Evolutionary conservation across 306 rosid species (phyloP).

Genomic region (Begonia masoniana): DNA sequence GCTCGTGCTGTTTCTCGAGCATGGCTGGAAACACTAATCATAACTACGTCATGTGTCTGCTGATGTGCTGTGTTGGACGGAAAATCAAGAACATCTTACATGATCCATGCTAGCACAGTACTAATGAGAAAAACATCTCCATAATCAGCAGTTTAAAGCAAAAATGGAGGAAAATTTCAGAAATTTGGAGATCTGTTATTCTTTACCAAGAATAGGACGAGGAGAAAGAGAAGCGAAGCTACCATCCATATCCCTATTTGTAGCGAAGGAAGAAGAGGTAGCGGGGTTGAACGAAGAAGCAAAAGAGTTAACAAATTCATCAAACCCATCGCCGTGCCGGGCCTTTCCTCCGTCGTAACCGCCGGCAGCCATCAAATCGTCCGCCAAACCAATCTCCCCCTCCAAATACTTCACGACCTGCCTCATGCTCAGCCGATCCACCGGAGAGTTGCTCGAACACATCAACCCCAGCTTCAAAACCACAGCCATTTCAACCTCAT

Average conservation of each 20-base stretch:
- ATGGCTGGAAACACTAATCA: no score
- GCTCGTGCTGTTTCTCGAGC: no score
- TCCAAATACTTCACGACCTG: constrained; percentile 51
- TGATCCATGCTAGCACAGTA: no score
- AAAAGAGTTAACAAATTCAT: constrained; percentile 44
- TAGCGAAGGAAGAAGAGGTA: constrained; percentile 26
- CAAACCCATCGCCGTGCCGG: constrained; percentile 40
- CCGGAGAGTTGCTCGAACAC: constrained; percentile 38
- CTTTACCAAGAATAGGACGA: constrained; percentile 33
- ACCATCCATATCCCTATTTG: constrained; percentile 24
- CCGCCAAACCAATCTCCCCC: constrained; percentile 39
- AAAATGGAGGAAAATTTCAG: no score
- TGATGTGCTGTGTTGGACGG: no score
- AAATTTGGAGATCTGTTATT: constrained; percentile 7
- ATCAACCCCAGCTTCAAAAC: constrained; percentile 58
- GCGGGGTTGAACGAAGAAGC: constrained; percentile 45
- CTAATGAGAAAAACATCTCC: no score
- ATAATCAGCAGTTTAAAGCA: no score
- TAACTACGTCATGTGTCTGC: no score
- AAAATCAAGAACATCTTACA: no score
- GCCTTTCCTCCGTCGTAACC: constrained; percentile 6
- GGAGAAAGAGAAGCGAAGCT: constrained; percentile 25
- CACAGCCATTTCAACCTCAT: constrained; percentile 26
- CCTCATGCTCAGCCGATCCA: constrained; percentile 51
- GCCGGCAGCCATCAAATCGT: constrained; percentile 26